Percentiles rank a stretch among this genome's conserved stretches.
Conservation (phyloP, 148 eudicot species). For the Spergularia marina region DNA sequence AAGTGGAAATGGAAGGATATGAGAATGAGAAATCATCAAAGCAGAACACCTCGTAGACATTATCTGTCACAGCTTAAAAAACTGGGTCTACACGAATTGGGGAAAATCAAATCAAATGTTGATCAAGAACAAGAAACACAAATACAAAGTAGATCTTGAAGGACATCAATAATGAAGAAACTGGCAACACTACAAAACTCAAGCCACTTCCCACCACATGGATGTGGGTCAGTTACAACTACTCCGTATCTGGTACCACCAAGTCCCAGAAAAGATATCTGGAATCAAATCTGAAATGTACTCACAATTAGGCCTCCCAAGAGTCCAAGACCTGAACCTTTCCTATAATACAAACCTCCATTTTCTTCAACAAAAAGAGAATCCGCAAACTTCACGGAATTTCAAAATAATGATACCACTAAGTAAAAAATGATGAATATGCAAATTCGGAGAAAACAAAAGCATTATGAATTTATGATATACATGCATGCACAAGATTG, state of each 20-base stretch:
- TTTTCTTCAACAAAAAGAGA: not conserved
- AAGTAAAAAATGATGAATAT: slow-evolving; percentile 11
- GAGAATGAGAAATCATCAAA: too few species aligned
- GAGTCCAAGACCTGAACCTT: not conserved
- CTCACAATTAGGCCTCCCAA: not conserved
- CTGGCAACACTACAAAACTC: too few species aligned
- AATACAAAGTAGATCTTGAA: too few species aligned
- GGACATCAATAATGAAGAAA: too few species aligned
- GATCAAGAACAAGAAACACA: too few species aligned
- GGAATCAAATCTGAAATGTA: not conserved
- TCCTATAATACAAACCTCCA: not conserved
- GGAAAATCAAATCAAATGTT: too few species aligned
- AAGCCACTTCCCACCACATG: too few species aligned
- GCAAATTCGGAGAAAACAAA: slow-evolving; percentile 8
- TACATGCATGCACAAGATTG: slow-evolving; percentile 25
- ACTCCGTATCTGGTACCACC: not conserved
- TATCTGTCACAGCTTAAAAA: too few species aligned
- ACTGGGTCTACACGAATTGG: too few species aligned
- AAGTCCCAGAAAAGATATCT: not conserved
- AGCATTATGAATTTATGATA: not conserved
- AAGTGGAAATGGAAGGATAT: too few species aligned
- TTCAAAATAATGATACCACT: slow-evolving; percentile 2
- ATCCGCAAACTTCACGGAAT: not conserved
- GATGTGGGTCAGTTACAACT: too few species aligned
- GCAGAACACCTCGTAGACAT: too few species aligned